Conservation (phyloP, 345 rosid genomes). For the Aquilaria yunnanensis region DNA sequence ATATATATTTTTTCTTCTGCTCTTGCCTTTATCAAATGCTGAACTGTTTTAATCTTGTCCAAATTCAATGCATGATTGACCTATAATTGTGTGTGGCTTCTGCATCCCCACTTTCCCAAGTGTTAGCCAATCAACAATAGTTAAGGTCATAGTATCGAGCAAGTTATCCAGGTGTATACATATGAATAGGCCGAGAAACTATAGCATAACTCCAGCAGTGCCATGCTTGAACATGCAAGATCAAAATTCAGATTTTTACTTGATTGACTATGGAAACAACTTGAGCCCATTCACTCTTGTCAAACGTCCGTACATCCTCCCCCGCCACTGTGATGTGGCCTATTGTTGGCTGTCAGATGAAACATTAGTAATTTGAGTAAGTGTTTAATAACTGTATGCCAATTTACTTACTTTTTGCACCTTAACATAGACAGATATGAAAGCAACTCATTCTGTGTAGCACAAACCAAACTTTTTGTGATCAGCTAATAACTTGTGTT, state of each 20-base stretch:
- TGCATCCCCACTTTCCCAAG: not conserved
- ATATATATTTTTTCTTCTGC: too few relatives aligned
- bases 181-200: not conserved
- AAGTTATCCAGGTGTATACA: not conserved
- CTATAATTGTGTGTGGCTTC: not conserved
- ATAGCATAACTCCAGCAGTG: not conserved
- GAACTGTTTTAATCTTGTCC: too few relatives aligned
- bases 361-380: slow-evolving; percentile 16
- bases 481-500: too few relatives aligned
- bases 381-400: slow-evolving; percentile 6
- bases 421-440: not conserved
- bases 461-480: not conserved
- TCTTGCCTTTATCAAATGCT: too few relatives aligned
- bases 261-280: slow-evolving; percentile 92
- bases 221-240: not conserved
- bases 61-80: not conserved
- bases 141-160: not conserved
- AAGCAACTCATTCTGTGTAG: not conserved
- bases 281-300: slow-evolving; percentile 90
- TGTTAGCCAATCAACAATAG: not conserved
- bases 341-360: slow-evolving; percentile 61
- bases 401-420: not conserved
- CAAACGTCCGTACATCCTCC: slow-evolving; percentile 89
- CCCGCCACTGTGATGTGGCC: slow-evolving; percentile 84
- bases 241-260: slow-evolving; percentile 30